Percentiles rank a stretch among this genome's conserved stretches.
These are phyloP conservation scores for Barnettozyma botsteinii DNA, from an alignment of 805 yeast species.

Conservation along the genomic window DNA sequence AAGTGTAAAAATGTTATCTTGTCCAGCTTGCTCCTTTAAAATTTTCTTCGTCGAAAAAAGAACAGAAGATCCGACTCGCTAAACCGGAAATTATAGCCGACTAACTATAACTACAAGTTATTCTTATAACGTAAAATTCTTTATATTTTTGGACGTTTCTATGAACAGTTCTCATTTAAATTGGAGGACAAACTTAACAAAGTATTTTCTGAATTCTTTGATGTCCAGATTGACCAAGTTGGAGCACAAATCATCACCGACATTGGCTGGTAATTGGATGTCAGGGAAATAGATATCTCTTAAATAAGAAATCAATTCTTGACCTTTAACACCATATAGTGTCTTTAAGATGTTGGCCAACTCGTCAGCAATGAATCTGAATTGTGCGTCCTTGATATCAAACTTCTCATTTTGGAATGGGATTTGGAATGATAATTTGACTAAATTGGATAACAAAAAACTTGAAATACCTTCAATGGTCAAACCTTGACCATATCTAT, in stretches of 20 bases:
- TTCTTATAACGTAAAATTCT: neutral
- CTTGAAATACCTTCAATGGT: slow-evolving; percentile 66
- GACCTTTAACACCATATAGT: slow-evolving; percentile 45
- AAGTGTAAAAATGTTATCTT: too few species aligned
- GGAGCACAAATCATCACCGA: slow-evolving; percentile 56
- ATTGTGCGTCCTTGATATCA: slow-evolving; percentile 73
- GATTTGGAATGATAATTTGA: slow-evolving; percentile 67
- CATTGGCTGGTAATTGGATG: slow-evolving; percentile 52
- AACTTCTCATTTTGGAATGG: slow-evolving; percentile 68
- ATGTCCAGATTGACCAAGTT: slow-evolving; percentile 49
- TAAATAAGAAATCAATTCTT: slow-evolving; percentile 47
- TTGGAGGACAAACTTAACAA: slow-evolving; percentile 40
- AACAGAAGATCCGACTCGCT: neutral
- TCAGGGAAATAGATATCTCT: slow-evolving; percentile 42
- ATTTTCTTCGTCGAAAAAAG: slow-evolving; percentile 2
- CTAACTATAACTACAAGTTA: neutral
- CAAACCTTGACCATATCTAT: slow-evolving; percentile 41
- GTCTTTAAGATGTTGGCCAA: slow-evolving; percentile 63
- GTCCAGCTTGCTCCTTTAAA: slow-evolving; percentile 13
- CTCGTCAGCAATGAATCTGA: slow-evolving; percentile 68
- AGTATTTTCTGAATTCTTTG: slow-evolving; percentile 67
- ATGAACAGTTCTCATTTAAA: slow-evolving; percentile 16
- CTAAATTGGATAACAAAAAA: slow-evolving; percentile 59
- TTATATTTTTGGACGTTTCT: neutral
- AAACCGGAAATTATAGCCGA: neutral